Conservation (phyloP, 805 yeast genomes). For the Teunomyces panamensis region DNA sequence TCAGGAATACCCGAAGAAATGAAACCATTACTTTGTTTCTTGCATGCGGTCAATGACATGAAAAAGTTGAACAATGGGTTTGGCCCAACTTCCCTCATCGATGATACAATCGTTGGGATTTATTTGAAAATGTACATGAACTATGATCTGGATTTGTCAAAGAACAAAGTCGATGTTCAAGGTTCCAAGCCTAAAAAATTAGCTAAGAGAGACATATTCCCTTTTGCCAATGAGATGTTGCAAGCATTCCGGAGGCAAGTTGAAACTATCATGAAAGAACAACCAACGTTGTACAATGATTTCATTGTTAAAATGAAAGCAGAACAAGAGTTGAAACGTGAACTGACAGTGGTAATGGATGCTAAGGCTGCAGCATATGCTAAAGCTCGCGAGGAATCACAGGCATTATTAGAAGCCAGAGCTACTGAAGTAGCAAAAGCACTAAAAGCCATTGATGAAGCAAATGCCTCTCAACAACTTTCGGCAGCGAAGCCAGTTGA, state of each 20-base stretch:
- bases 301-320: conserved; percentile 2
- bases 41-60: conserved; percentile 56
- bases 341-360: neutral
- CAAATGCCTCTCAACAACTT: neutral
- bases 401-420: neutral
- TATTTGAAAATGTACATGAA: conserved; percentile 49
- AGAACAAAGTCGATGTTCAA: conserved; percentile 21
- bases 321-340: neutral
- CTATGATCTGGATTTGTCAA: conserved; percentile 6
- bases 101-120: conserved; percentile 65
- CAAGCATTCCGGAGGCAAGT: conserved; percentile 26
- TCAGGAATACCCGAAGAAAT: conserved; percentile 37
- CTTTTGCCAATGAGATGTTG: conserved; percentile 35
- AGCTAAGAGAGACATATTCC: conserved; percentile 43
- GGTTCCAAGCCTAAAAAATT: conserved; percentile 29
- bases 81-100: conserved; percentile 73
- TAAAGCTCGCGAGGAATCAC: neutral
- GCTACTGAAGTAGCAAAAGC: neutral
- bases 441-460: neutral
- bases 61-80: conserved; percentile 75
- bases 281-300: conserved; percentile 30
- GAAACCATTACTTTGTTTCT: conserved; percentile 38
- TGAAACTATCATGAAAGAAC: conserved; percentile 28
- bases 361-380: neutral
- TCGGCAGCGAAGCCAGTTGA: no score